These are phyloP conservation scores for Allomyces arbusculus DNA, from an alignment of 192 early-diverging fungal genomes.

Conservation along the genomic window DNA sequence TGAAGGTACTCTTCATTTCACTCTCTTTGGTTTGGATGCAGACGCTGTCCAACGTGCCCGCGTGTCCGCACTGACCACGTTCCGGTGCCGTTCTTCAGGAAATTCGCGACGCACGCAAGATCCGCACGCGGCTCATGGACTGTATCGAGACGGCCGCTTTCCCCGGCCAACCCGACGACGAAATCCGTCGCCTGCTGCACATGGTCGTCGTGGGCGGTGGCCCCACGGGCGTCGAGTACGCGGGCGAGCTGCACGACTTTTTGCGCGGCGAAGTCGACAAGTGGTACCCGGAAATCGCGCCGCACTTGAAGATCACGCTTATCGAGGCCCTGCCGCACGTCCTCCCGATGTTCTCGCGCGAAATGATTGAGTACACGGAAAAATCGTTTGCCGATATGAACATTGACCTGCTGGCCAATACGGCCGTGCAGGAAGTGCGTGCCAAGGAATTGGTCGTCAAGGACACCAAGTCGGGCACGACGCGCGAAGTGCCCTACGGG, in stretches of 20 bases:
- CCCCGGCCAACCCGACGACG: constrained; percentile 45
- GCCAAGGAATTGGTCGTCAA: constrained; percentile 47
- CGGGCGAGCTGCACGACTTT: constrained; percentile 68
- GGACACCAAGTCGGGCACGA: too few species aligned
- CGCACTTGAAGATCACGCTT: constrained; percentile 55
- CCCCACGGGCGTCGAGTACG: constrained; percentile 49
- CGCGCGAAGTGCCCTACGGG: constrained; percentile 4
- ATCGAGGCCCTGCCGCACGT: constrained; percentile 61
- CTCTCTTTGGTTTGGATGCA: constrained; percentile 10
- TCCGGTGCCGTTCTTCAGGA: too few species aligned
- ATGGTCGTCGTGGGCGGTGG: constrained; percentile 62
- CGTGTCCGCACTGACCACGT: too few species aligned
- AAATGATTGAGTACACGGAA: constrained; percentile 64
- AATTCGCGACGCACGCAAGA: constrained; percentile 57
- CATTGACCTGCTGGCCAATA: constrained; percentile 52
- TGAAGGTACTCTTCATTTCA: constrained; percentile 26
- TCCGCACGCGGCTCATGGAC: constrained; percentile 55
- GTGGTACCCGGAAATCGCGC: constrained; percentile 61
- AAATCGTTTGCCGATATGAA: constrained; percentile 52
- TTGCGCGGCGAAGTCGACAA: constrained; percentile 43
- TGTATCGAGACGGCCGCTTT: constrained; percentile 49
- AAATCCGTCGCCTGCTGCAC: constrained; percentile 50
- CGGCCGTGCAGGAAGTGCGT: constrained; percentile 54
- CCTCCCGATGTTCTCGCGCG: constrained; percentile 51
- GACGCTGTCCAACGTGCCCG: not conserved